Percentiles rank a stretch among this genome's conserved stretches.
Conservation (phyloP, 441 rosid genomes). For the Capsella rubella region DNA sequence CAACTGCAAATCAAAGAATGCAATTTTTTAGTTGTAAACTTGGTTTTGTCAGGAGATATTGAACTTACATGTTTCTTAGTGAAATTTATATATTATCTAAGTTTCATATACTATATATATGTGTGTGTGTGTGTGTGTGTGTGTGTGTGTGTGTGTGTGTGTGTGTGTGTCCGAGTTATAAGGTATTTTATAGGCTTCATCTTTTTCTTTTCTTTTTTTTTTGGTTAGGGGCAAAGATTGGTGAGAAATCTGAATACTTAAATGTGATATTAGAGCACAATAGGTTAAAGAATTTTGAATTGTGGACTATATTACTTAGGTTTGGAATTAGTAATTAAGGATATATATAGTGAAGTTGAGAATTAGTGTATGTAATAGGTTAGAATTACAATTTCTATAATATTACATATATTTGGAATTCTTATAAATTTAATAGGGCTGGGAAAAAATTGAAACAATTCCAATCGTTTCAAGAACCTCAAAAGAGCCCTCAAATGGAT, state of each 20-base stretch:
- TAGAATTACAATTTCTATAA: background rate
- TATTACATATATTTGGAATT: background rate
- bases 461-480: too few relatives aligned
- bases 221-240: constrained; percentile 7
- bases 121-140: background rate
- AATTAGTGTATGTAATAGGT: background rate
- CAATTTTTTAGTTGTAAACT: background rate
- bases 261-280: background rate
- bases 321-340: background rate
- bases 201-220: too few relatives aligned
- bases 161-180: background rate
- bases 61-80: background rate
- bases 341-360: background rate
- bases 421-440: too few relatives aligned
- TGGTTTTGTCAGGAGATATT: background rate
- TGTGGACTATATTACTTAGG: background rate
- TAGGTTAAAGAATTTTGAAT: background rate
- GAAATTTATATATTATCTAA: background rate
- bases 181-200: background rate
- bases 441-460: too few relatives aligned
- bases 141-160: background rate
- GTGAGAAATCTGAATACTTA: background rate
- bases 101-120: background rate
- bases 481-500: too few relatives aligned
- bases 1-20: background rate